phyloP scores from a whole-genome alignment of 2,329 filamentous ascomycete genomes.

The Knufia petricola region DNA sequence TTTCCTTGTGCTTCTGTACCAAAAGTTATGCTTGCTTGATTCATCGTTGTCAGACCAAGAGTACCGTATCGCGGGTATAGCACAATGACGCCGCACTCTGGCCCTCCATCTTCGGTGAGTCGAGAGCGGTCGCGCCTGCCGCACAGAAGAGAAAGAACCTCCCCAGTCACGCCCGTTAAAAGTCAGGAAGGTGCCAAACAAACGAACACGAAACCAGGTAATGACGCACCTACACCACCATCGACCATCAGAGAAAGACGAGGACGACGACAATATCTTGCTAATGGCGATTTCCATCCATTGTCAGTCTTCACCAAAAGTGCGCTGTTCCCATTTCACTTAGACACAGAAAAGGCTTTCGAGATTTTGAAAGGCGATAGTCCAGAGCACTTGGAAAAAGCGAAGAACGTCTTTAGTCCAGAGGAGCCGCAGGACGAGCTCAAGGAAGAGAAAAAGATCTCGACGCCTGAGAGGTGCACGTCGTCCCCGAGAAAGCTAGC shows the following conservation, averaged over 20 bases:
- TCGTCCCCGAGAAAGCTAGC: not conserved
- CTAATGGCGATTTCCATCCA: slow-evolving; percentile 11
- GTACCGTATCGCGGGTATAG: too few relatives aligned
- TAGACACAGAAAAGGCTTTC: slow-evolving; percentile 14
- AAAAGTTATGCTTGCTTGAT: not conserved
- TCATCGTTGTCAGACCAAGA: not conserved
- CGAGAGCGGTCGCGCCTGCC: not conserved
- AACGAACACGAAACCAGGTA: not conserved
- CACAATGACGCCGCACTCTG: not conserved
- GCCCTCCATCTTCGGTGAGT: not conserved
- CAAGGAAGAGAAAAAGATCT: too few relatives aligned
- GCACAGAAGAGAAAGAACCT: not conserved
- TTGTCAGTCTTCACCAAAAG: slow-evolving; percentile 16
- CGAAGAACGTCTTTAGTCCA: slow-evolving; percentile 2
- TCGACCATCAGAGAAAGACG: slow-evolving; percentile 8
- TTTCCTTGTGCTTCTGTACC: not conserved
- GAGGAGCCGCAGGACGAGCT: not conserved
- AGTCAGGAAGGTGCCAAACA: not conserved
- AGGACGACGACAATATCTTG: slow-evolving; percentile 1
- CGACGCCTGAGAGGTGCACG: not conserved
- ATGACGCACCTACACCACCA: not conserved
- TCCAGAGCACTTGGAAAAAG: slow-evolving; percentile 6
- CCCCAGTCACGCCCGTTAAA: slow-evolving; percentile 1
- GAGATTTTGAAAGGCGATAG: slow-evolving; percentile 12
- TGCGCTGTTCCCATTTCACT: slow-evolving; percentile 16